These are phyloP conservation scores for Favolaschia claudopus DNA, from an alignment of 768 basidiomycete genomes.

Conservation along the genomic window DNA sequence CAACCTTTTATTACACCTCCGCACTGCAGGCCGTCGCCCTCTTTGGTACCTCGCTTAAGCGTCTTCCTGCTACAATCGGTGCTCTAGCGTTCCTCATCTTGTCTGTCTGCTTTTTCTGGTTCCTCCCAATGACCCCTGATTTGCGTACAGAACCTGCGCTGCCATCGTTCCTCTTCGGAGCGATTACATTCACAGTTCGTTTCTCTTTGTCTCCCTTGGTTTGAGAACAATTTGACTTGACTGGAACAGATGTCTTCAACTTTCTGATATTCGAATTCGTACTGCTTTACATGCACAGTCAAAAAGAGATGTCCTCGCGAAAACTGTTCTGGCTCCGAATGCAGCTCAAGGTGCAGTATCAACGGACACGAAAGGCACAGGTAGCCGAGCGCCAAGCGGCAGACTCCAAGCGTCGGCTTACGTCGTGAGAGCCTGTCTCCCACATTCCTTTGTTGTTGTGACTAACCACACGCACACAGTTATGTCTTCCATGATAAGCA, in stretches of 20 bases:
- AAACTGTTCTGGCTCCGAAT: conserved; percentile 56
- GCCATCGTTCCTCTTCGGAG: conserved; percentile 14
- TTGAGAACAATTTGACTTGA: not conserved
- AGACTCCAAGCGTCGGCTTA: conserved; percentile 44
- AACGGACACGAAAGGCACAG: conserved; percentile 48
- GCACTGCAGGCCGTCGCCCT: conserved; percentile 37
- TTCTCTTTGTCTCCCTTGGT: not conserved
- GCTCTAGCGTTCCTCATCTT: conserved; percentile 44
- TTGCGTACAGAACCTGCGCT: conserved; percentile 3
- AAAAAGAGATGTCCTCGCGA: conserved; percentile 53
- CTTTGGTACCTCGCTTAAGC: conserved; percentile 40
- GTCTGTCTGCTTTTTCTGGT: conserved; percentile 35
- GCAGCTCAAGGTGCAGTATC: conserved; percentile 60
- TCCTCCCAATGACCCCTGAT: too few relatives aligned
- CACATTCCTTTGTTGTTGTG: conserved; percentile 43
- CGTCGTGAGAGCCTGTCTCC: conserved; percentile 41
- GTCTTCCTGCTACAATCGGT: conserved; percentile 51
- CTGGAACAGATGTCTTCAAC: conserved; percentile 47
- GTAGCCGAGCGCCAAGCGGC: conserved; percentile 58
- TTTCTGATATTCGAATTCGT: conserved; percentile 66
- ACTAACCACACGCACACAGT: conserved; percentile 48
- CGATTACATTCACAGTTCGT: not conserved
- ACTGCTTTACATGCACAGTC: conserved; percentile 57
- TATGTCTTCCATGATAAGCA: conserved; percentile 40
- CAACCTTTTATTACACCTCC: conserved; percentile 45